phyloP scores from a whole-genome alignment of 345 rosid genomes.

The Corymbia maculata region DNA sequence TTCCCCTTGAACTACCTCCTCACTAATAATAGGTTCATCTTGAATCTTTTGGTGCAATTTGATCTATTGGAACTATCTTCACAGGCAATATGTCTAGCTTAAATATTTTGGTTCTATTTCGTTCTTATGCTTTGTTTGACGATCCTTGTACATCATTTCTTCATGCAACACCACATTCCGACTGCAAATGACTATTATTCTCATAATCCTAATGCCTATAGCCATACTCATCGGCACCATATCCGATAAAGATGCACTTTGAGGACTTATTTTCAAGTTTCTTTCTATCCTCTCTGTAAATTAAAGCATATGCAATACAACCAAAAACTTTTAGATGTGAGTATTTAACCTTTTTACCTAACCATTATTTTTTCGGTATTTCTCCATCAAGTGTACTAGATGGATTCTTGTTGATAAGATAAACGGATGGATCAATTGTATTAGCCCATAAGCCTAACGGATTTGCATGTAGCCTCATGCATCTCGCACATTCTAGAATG shows the following conservation, averaged over 20 bases:
- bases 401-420: too few relatives aligned
- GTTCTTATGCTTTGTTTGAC: neutral
- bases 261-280: too few relatives aligned
- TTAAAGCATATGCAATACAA: neutral
- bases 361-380: accelerated
- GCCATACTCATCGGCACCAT: too few relatives aligned
- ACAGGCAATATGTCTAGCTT: neutral
- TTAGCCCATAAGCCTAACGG: too few relatives aligned
- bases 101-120: accelerated
- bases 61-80: accelerated
- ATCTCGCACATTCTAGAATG: neutral
- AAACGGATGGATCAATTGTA: too few relatives aligned
- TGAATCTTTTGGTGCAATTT: accelerated
- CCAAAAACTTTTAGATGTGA: accelerated
- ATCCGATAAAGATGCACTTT: too few relatives aligned
- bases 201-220: too few relatives aligned
- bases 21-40: too few relatives aligned
- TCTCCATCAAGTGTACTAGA: too few relatives aligned
- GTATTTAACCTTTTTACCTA: neutral
- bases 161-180: too few relatives aligned
- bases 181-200: accelerated
- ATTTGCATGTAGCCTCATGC: neutral
- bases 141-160: neutral
- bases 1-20: accelerated
- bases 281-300: neutral